Percentiles rank a stretch among this genome's conserved stretches.
These are phyloP conservation scores for Lagenidium giganteum DNA, from an alignment of 352 stramenopile species.

Conservation along the genomic window DNA sequence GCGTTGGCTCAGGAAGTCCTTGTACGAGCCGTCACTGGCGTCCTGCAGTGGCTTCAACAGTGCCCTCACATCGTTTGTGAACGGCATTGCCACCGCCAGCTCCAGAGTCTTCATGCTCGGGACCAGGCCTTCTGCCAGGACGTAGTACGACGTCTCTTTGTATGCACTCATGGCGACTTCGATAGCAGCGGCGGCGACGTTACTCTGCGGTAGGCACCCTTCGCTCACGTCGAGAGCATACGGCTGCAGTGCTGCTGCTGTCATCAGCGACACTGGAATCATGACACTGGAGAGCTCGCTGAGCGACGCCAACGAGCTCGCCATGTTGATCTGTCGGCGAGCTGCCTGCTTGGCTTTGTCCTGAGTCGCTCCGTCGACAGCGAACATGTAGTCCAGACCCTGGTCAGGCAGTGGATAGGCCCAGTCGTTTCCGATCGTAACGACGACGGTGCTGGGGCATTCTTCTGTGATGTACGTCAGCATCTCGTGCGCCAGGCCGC, in stretches of 20 bases:
- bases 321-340: constrained; percentile 55
- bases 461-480: constrained; percentile 72
- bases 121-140: constrained; percentile 37
- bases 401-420: constrained; percentile 52
- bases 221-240: constrained; percentile 3
- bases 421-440: constrained; percentile 71
- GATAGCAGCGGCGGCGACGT: constrained; percentile 13
- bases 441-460: constrained; percentile 46
- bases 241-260: too few species aligned
- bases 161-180: constrained; percentile 44
- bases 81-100: constrained; percentile 39
- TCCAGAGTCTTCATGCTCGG: constrained; percentile 57
- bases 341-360: constrained; percentile 61
- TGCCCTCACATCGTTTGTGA: constrained; percentile 19
- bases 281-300: constrained; percentile 52
- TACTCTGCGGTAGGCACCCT: neutral
- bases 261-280: constrained; percentile 45
- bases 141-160: constrained; percentile 23
- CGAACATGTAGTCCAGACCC: constrained; percentile 34
- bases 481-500: constrained; percentile 63
- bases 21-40: neutral
- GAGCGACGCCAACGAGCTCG: constrained; percentile 50
- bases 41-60: constrained; percentile 35
- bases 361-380: constrained; percentile 20
- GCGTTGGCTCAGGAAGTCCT: constrained; percentile 14